A percentile compares a stretch with the other conserved stretches of the same genome.
These are phyloP conservation scores for Epichloe sylvatica DNA, from an alignment of 2,329 filamentous ascomycete species.

Conservation along the genomic window DNA sequence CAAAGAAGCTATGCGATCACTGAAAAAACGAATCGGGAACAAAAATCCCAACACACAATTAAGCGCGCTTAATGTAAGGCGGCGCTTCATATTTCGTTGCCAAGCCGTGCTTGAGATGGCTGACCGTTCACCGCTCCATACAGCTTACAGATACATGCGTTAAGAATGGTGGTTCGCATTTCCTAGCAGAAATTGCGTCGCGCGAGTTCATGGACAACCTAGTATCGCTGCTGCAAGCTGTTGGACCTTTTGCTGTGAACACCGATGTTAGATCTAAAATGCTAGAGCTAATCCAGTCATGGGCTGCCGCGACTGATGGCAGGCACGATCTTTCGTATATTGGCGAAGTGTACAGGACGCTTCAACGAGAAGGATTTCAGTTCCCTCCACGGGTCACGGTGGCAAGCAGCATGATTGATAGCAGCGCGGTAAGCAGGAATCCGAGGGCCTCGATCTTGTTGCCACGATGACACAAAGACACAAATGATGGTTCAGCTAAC, in stretches of 20 bases:
- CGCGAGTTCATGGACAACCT: constrained; percentile 98
- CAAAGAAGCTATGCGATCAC: constrained; percentile 92
- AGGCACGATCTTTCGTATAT: constrained; percentile 76
- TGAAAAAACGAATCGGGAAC: constrained; percentile 89
- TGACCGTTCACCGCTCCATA: not conserved
- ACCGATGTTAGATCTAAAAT: constrained; percentile 80
- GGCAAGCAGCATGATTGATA: constrained; percentile 95
- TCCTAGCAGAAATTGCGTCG: constrained; percentile 87
- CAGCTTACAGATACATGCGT: constrained; percentile 95
- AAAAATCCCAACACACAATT: constrained; percentile 96
- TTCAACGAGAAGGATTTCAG: constrained; percentile 74
- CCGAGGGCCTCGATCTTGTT: not conserved
- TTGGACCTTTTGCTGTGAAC: constrained; percentile 62
- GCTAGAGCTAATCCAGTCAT: constrained; percentile 81
- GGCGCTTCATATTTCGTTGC: not conserved
- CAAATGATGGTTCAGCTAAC: not conserved
- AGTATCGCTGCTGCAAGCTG: constrained; percentile 73
- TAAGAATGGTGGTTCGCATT: constrained; percentile 94
- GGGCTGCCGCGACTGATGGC: constrained; percentile 80
- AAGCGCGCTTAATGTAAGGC: constrained; percentile 70
- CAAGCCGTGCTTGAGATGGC: not conserved
- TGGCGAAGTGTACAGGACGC: constrained; percentile 66
- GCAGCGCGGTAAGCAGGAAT: constrained; percentile 56
- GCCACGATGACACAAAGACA: not conserved
- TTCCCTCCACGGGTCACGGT: constrained; percentile 82